Percentiles rank a stretch among this genome's conserved stretches.
phyloP scores from a whole-genome alignment of 202 grass and related monocot species.

The Eragrostis tef region DNA sequence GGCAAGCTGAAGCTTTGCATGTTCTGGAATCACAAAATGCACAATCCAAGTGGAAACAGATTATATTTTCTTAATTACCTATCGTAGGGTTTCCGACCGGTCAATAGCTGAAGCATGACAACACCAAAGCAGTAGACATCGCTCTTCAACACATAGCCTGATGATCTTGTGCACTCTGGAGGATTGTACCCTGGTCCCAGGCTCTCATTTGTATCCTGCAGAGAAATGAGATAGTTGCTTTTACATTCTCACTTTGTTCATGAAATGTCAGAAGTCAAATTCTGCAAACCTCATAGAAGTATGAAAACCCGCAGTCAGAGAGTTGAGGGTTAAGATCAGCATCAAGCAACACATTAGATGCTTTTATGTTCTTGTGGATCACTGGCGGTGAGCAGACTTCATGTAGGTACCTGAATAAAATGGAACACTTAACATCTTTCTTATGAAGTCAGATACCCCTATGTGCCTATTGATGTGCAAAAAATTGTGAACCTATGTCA shows the following conservation, averaged over 20 bases:
- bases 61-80: conserved; percentile 50
- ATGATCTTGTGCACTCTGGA: conserved; percentile 70
- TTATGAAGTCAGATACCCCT: neutral
- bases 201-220: conserved; percentile 78
- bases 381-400: conserved; percentile 75
- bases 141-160: conserved; percentile 75
- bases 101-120: conserved; percentile 91
- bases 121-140: conserved; percentile 89
- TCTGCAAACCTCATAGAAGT: conserved; percentile 75
- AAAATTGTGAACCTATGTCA: conserved; percentile 9
- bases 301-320: conserved; percentile 68
- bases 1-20: conserved; percentile 34
- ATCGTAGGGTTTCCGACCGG: conserved; percentile 73
- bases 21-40: conserved; percentile 10
- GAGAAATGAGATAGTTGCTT: conserved; percentile 32
- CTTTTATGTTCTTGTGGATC: conserved; percentile 92
- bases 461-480: conserved; percentile 5
- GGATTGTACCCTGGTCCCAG: conserved; percentile 77
- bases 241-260: conserved; percentile 9
- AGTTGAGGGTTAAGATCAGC: conserved; percentile 80
- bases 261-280: neutral
- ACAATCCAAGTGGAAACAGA: conserved; percentile 1
- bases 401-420: conserved; percentile 79
- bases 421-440: conserved; percentile 10
- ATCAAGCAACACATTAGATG: conserved; percentile 88